Base-by-base conservation (phyloP, 192 early-diverging fungal species). In the Backusella macrospora region DNA sequence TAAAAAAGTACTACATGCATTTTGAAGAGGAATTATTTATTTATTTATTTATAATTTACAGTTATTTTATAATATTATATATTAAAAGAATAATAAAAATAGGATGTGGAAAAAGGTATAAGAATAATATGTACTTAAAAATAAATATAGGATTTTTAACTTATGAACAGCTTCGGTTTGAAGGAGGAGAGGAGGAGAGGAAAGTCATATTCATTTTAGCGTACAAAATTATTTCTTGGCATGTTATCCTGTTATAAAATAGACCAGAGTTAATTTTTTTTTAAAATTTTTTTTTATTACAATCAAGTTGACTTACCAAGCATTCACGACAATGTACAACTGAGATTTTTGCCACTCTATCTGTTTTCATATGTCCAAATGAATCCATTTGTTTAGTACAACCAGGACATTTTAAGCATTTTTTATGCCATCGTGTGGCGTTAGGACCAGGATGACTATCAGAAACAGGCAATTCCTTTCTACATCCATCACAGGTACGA, bases 361-460 rank as follows among this genome's bases (percentile, higher is more conserved):
- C 26, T 4, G 45, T 68, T 34, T 71, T 76, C 10, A 84, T 77
- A 26, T 80, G 70, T 3, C 80, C 83, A 59, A 75, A 80, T 26
- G 86, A 87, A 67, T 87, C 86, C 64, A 87, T 65, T 12, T 78
- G 77, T 68, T 87, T 87, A 21, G 81, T 80, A 52, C 86, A 87
- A 0, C 81, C 83, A 18, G 62, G 70, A 46, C 86, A 87, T 13
- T 71, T 76, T 21, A 87, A 68, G 45, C 86, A 87, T 69, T 82
- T 85, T 34, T 85, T 87, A 47, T 87, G 86, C 86, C 86, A 87
- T 59, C 83, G 79, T 13, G 79, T 84, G 16, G 78, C 81, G 26
- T 77, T 76, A 13, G 86, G 86, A 37, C 86, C 86, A 7, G 83
- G 80, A 3, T 78, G 76, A 39, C 80, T 76, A 44, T 87, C 86